These are phyloP conservation scores for Vitis amurensis DNA, from an alignment of 164 flowering plant genomes.

Conservation along the genomic window DNA sequence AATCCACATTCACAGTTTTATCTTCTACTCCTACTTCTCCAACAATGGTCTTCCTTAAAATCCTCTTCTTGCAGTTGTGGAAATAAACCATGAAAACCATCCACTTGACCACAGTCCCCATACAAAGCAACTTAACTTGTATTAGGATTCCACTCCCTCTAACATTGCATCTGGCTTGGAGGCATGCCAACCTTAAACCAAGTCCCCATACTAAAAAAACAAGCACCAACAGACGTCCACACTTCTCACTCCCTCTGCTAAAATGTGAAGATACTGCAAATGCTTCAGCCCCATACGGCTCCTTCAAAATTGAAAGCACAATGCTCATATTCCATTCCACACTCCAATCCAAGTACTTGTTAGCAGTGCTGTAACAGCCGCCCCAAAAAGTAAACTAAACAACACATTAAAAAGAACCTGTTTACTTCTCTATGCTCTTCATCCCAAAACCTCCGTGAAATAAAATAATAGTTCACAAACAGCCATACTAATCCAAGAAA, in stretches of 20 bases:
- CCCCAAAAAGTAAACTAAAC: background rate
- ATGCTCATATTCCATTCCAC: slow-evolving; percentile 26
- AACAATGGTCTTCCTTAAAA: slow-evolving; percentile 9
- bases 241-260: slow-evolving; percentile 2
- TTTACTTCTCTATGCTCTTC: too few relatives aligned
- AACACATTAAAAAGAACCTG: background rate
- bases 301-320: slow-evolving; percentile 24
- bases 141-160: background rate
- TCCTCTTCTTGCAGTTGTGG: slow-evolving; percentile 9
- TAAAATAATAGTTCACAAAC: background rate
- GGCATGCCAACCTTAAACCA: slow-evolving; percentile 6
- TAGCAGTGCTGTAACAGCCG: background rate
- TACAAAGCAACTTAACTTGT: slow-evolving; percentile 1
- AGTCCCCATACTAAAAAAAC: slow-evolving; percentile 13
- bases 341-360: slow-evolving; percentile 20
- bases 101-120: slow-evolving; percentile 21
- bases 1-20: too few relatives aligned
- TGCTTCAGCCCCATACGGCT: slow-evolving; percentile 9
- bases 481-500: slow-evolving; percentile 11
- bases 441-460: background rate
- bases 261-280: background rate
- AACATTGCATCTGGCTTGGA: background rate
- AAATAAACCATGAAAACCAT: slow-evolving; percentile 6
- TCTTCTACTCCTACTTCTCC: background rate
- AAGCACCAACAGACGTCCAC: slow-evolving; percentile 13